Evolutionary conservation across 257 asterid species (phyloP).

Genomic region (Lavandula angustifolia): DNA sequence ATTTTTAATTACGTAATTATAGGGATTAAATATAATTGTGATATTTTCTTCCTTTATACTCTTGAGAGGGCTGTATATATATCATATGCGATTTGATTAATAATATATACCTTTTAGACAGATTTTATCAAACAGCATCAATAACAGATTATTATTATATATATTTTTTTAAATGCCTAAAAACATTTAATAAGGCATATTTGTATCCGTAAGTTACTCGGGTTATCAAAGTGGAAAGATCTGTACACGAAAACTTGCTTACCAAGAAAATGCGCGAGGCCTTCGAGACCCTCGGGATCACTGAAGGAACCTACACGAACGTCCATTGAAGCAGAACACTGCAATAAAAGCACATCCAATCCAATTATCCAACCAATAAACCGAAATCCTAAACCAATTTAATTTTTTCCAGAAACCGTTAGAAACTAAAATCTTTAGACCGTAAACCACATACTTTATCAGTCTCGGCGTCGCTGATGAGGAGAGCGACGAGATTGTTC

Average conservation of each 20-base stretch:
- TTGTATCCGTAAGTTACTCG: slow-evolving; percentile 1
- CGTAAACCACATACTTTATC: slow-evolving; percentile 60
- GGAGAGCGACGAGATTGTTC: slow-evolving; percentile 75
- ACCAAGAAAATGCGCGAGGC: slow-evolving; percentile 99
- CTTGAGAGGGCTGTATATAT: too few relatives aligned
- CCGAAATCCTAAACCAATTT: background rate
- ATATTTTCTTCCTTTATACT: too few relatives aligned
- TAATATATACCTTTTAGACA: too few relatives aligned
- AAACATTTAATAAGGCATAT: slow-evolving; percentile 7
- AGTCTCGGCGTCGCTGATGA: slow-evolving; percentile 94
- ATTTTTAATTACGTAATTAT: too few relatives aligned
- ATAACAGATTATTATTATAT: too few relatives aligned
- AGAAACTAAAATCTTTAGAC: background rate
- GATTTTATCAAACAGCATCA: background rate
- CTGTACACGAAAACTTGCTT: slow-evolving; percentile 25
- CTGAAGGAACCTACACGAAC: slow-evolving; percentile 95
- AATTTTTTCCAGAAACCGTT: background rate
- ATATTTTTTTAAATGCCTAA: too few relatives aligned
- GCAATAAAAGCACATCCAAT: slow-evolving; percentile 33
- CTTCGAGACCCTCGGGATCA: slow-evolving; percentile 95
- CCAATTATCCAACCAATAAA: background rate
- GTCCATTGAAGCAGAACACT: slow-evolving; percentile 97
- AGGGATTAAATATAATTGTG: too few relatives aligned
- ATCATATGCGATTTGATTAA: too few relatives aligned
- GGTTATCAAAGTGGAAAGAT: slow-evolving; percentile 1